Evolutionary conservation across 495 filamentous ascomycete genomes (phyloP), one percentile per base, ranked within the genome.

Genomic region (Daldinia bambusicola): DNA sequence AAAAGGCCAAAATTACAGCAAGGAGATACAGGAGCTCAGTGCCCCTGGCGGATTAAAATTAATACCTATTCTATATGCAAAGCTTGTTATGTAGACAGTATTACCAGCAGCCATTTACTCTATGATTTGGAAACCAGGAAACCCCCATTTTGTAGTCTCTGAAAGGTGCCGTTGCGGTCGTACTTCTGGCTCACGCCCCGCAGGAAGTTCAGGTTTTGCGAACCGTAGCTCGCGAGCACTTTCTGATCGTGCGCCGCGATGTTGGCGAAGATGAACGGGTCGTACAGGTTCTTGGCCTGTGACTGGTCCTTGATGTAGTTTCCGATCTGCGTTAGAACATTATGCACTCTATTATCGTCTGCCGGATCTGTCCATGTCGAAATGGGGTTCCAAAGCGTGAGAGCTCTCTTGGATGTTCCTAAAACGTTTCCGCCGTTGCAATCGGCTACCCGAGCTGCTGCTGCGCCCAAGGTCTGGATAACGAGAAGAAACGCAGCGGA

Each of bases 211-310:
- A 45, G 2, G 41, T 45, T 45, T 14, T 45, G 41, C 41, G 41
- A 45, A 45, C 41, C 41, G 41, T 45, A 45, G 41, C 41, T 45
- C 41, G 41, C 41, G 41, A 45, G 41, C 41, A 45, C 41, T 2
- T 45, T 45, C 5, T 45, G 41, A 2, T 45, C 41, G 7, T 9
- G 16, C 7, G 41, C 41, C 0, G 41, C 41, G 41, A 45, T 45
- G 6, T 45, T 45, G 6, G 41, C 41, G 41, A 45, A 45, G 16
- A 45, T 45, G 16, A 45, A 14, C 14, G 41, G 41, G 41, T 45
- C 41, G 7, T 45, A 20, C 12, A 45, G 41, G 0, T 45, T 45
- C 41, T 45, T 45, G 6, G 41, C 41, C 18, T 45, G 41, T 16
- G 41, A 45, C 7, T 8, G 41, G 16, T 16, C 18, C 16, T 45